phyloP scores from a whole-genome alignment of 2,329 filamentous ascomycete genomes.

The Aspergillus fijiensis region DNA sequence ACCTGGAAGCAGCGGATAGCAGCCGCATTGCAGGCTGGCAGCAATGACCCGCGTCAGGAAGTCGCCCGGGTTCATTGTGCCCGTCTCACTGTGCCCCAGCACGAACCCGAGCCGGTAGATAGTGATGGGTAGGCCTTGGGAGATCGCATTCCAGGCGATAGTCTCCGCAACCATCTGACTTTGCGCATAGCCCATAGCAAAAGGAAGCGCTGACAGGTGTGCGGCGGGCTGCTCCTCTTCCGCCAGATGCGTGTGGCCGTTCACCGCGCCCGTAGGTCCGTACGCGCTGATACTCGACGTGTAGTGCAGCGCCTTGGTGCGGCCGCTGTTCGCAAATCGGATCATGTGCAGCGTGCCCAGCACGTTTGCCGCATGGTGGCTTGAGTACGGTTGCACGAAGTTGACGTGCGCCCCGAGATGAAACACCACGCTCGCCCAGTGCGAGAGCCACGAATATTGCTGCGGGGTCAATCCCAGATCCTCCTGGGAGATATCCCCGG shows the following conservation, averaged over 20 bases:
- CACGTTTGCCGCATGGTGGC: constrained; percentile 7
- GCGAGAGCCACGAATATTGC: background rate
- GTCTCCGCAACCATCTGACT: constrained; percentile 5
- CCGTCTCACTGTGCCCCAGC: background rate
- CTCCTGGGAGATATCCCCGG: constrained; percentile 66
- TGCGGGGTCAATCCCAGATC: constrained; percentile 50
- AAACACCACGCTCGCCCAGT: constrained; percentile 11
- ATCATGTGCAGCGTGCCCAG: constrained; percentile 5
- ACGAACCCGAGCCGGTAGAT: constrained; percentile 4
- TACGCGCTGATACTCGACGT: constrained; percentile 26
- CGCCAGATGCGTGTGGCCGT: constrained; percentile 14
- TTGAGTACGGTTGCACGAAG: constrained; percentile 9
- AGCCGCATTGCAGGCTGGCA: constrained; percentile 71
- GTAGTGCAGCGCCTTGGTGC: constrained; percentile 26
- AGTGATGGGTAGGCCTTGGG: background rate
- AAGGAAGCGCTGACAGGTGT: background rate
- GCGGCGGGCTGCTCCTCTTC: constrained; percentile 20
- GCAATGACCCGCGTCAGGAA: constrained; percentile 79
- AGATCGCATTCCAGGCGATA: constrained; percentile 7
- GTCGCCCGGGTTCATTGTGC: constrained; percentile 67
- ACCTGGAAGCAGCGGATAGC: constrained; percentile 24
- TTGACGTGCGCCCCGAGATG: constrained; percentile 10
- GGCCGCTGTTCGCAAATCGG: constrained; percentile 9
- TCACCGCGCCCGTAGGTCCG: constrained; percentile 25
- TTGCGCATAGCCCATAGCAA: constrained; percentile 2